Evolutionary conservation across 352 stramenopile species (phyloP).

Genomic region (Globisporangium takayamanum): DNA sequence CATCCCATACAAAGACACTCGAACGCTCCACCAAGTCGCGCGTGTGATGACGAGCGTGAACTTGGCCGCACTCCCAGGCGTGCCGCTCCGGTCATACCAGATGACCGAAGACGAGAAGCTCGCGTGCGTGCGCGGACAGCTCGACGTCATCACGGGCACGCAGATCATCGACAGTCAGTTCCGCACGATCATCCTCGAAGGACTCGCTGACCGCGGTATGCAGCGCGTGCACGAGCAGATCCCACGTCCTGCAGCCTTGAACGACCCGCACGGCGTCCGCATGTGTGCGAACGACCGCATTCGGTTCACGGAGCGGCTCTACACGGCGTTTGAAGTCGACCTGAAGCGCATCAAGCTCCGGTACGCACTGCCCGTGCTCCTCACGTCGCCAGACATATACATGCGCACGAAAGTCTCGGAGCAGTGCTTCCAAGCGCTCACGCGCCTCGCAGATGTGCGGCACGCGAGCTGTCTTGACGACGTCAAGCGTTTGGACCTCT

Average conservation of each 20-base stretch:
- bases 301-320: conserved; percentile 72
- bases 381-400: conserved; percentile 83
- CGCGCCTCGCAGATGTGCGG: conserved; percentile 61
- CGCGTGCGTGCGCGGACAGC: conserved; percentile 37
- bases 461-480: conserved; percentile 41
- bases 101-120: conserved; percentile 49
- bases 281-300: conserved; percentile 73
- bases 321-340: conserved; percentile 83
- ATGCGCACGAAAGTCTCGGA: conserved; percentile 82
- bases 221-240: conserved; percentile 31
- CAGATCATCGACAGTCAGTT: conserved; percentile 84
- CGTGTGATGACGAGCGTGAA: conserved; percentile 67
- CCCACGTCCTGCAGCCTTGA: conserved; percentile 20
- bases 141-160: conserved; percentile 85
- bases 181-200: conserved; percentile 86
- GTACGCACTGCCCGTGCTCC: conserved; percentile 62
- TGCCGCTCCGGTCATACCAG: conserved; percentile 76
- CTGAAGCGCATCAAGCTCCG: conserved; percentile 88
- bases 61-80: conserved; percentile 29
- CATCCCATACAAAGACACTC: conserved; percentile 73
- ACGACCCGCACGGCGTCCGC: conserved; percentile 32
- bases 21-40: conserved; percentile 40
- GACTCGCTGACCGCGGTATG: conserved; percentile 59
- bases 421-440: conserved; percentile 74
- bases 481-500: conserved; percentile 59